Percentiles rank a stretch among this genome's conserved stretches.
Evolutionary conservation across 352 stramenopile species (phyloP).

Genomic region (Globisporangium irregulare): DNA sequence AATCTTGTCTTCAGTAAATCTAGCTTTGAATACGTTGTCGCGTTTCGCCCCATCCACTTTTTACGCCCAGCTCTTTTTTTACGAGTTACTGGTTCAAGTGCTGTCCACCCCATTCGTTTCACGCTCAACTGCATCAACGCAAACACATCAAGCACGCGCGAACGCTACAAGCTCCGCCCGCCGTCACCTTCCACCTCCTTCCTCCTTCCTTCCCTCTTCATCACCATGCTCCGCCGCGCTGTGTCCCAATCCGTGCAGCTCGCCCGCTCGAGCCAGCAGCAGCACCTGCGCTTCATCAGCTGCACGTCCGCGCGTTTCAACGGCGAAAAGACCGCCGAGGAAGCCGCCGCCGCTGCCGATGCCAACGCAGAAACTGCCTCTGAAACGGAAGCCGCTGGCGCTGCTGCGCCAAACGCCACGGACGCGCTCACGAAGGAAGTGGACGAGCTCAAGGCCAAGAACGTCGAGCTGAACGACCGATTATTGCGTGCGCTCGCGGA

Average conservation of each 20-base stretch:
- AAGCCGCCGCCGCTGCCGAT: constrained; percentile 14
- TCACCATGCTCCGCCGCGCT: constrained; percentile 57
- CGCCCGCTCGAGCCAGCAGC: constrained; percentile 26
- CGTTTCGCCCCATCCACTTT: background rate
- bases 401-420: constrained; percentile 10
- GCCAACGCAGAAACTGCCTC: constrained; percentile 4
- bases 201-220: background rate
- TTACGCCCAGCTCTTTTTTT: constrained; percentile 4
- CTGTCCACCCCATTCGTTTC: constrained; percentile 18
- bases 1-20: background rate
- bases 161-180: background rate
- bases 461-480: constrained; percentile 83
- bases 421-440: constrained; percentile 64
- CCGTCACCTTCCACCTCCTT: background rate
- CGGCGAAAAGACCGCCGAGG: constrained; percentile 47
- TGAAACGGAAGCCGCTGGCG: constrained; percentile 14
- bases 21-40: background rate
- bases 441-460: constrained; percentile 66
- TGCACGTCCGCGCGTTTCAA: constrained; percentile 34
- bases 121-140: constrained; percentile 11
- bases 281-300: constrained; percentile 50
- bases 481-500: constrained; percentile 93
- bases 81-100: constrained; percentile 9
- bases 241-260: constrained; percentile 27
- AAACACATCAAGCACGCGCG: constrained; percentile 1